Evolutionary conservation across 2,329 filamentous ascomycete genomes (phyloP), one percentile per base, ranked within the genome.

Genomic region (Pseudogymnoascus sp.): DNA sequence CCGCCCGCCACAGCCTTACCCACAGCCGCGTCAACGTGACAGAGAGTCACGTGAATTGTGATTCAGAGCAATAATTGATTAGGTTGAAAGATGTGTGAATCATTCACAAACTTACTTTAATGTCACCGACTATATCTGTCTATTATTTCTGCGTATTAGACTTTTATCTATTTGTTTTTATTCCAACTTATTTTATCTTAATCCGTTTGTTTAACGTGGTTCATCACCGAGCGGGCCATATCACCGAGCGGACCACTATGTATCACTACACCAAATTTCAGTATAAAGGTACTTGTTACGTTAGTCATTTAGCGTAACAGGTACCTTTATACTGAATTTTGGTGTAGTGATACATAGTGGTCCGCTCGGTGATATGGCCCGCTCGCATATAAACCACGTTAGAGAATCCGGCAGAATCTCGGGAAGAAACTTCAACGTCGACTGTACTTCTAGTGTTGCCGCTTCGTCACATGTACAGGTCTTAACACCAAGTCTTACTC

Each of bases 21-120:
- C 45, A 52, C 45, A 52, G 45, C 45, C 45, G 45, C 45, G 45
- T 52, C 45, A 52, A 52, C 45, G 45, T 52, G 45, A 52, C 26
- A 33, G 15, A 30, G 5, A 30, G 45, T 52, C 45, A 52, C 45
- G 45, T 52, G 45, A 52, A 30, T 4, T 1, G n/a, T 19, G 26
- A 30, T 19, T 19, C 26, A 30, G 15, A 15, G 3, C 23, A 30
- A 13, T 30, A 30, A 30, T 52, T 52, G 45, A 52, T 9, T 52
- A 13, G 26, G 5, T 19, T 30, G 15, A 48, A 52, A 28, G 7
- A 30, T 10, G 6, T 30, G 45, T 30, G 45, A 52, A 52, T 33
- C 45, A 30, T 30, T 30, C 26, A 18, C 45, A 52, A 19, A 30
- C 45, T 30, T 30, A 5, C 26, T 52, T 33, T 52, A 52, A 52